Percentiles rank a stretch among this genome's conserved stretches.
These are phyloP conservation scores for Podosphaera leucotricha DNA, from an alignment of 2,329 filamentous ascomycete species.

Conservation along the genomic window DNA sequence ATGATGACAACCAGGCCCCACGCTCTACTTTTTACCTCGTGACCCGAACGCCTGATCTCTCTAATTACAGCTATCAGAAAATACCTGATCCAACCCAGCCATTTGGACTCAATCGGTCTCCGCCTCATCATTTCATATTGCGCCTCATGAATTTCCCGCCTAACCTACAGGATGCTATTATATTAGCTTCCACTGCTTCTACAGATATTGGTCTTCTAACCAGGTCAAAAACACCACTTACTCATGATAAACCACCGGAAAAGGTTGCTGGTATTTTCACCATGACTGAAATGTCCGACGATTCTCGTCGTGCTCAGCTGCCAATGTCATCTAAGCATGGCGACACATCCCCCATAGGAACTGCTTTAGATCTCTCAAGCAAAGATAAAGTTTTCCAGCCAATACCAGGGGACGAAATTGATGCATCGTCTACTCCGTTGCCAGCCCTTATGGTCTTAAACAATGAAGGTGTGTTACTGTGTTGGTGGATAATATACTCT, in stretches of 20 bases:
- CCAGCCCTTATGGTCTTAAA: conserved; percentile 72
- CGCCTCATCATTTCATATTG: conserved; percentile 54
- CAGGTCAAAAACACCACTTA: conserved; percentile 44
- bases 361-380: conserved; percentile 62
- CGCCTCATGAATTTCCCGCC: conserved; percentile 63
- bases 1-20: conserved; percentile 27
- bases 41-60: conserved; percentile 33
- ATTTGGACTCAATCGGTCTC: conserved; percentile 38
- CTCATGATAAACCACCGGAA: conserved; percentile 32
- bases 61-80: conserved; percentile 47
- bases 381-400: conserved; percentile 58
- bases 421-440: conserved; percentile 55
- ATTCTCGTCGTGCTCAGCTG: conserved; percentile 50
- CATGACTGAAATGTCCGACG: conserved; percentile 46
- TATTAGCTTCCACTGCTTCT: conserved; percentile 60
- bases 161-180: conserved; percentile 54
- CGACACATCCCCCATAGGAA: conserved; percentile 59
- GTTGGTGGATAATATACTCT: conserved; percentile 84
- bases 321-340: conserved; percentile 42
- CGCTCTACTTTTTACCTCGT: conserved; percentile 60
- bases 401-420: conserved; percentile 53
- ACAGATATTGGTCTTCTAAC: conserved; percentile 60
- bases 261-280: conserved; percentile 46
- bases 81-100: conserved; percentile 51
- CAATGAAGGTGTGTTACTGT: conserved; percentile 61